Evolutionary conservation across 2,329 filamentous ascomycete species (phyloP).

Genomic region (Alternaria tenuissima): DNA sequence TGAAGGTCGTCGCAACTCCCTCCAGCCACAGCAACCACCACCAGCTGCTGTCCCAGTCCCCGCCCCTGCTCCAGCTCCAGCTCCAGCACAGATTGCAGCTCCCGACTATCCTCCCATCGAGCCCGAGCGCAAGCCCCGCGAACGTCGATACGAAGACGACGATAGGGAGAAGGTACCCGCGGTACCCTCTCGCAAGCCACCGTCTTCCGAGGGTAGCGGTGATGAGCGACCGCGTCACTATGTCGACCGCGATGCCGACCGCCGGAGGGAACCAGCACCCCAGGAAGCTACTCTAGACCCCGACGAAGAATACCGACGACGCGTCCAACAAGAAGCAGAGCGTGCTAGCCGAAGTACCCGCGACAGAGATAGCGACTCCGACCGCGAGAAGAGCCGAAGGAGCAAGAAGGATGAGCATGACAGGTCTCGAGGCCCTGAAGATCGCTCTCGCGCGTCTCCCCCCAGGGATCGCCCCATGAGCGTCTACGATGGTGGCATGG

Average conservation of each 20-base stretch:
- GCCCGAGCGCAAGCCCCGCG: constrained; percentile 38
- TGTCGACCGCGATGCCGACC: constrained; percentile 46
- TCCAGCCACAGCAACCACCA: constrained; percentile 27
- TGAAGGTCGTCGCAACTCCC: constrained; percentile 29
- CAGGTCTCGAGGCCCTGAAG: constrained; percentile 36
- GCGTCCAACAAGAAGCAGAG: constrained; percentile 57
- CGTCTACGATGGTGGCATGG: constrained; percentile 40
- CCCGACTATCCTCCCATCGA: constrained; percentile 29
- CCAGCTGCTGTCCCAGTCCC: constrained; percentile 19
- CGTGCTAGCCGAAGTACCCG: constrained; percentile 40
- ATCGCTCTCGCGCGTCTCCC: constrained; percentile 36
- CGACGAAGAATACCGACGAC: constrained; percentile 61
- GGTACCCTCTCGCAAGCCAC: constrained; percentile 31
- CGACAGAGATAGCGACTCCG: constrained; percentile 44
- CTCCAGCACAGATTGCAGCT: constrained; percentile 22
- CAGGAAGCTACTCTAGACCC: constrained; percentile 52
- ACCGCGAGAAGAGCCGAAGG: constrained; percentile 46
- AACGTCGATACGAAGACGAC: constrained; percentile 47
- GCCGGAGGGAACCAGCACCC: constrained; percentile 41
- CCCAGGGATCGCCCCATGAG: constrained; percentile 38
- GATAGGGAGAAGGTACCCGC: constrained; percentile 32
- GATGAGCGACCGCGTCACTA: constrained; percentile 50
- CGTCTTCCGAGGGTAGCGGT: constrained; percentile 46
- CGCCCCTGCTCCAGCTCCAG: constrained; percentile 20
- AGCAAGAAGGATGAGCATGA: constrained; percentile 47